Base-by-base conservation (phyloP, 192 early-diverging fungal species). In the Coemansia sp. region DNA sequence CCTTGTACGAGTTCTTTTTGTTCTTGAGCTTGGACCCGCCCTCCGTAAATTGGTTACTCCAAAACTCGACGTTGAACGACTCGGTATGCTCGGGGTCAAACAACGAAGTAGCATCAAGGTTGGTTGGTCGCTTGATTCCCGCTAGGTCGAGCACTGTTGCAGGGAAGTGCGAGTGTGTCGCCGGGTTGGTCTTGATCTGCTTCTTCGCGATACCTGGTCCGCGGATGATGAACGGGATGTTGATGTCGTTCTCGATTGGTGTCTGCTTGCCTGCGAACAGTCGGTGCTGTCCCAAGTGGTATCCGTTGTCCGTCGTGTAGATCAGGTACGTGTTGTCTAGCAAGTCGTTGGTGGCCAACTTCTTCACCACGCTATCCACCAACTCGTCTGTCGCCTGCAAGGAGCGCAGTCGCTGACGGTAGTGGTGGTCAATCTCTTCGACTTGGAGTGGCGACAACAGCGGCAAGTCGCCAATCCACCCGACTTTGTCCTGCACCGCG, bases 261-360 rank as follows among this genome's bases (percentile, higher is more conserved):
- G 85, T 82, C 31, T 80, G 78, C 62, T 91, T 91, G n/a, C 89
- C 90, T 11, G 86, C 81, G 19, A 77, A 79, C 27, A 87, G 73
- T 17, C 88, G 86, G 50, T 90, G 89, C 17, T 85, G 79, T 5
- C 90, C 90, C 17, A 91, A 65, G 63, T 91, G 90, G 61, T 88
- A 91, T 19, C 90, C 90, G 62, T 91, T 91, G 58, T 91, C 90
- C 17, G 86, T 75, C 1, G 86, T 85, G 64, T 90, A 91, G 64
- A 91, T 70, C 19, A 91, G 72, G 48, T 85, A 86, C 12, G 87
- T 88, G 66, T 90, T 87, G 51, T 88, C 88, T 12, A 89, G 60
- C 48, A 80, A 74, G 14, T 82, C 81, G 61, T 84, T 67, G 11
- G 66, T 32, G 64, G 85, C 82, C 21, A 90, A 68, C 3, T 75